Evolutionary conservation across 2,329 filamentous ascomycete genomes (phyloP), one percentile per base, ranked within the genome.

Genomic region (Colletotrichum cereale): DNA sequence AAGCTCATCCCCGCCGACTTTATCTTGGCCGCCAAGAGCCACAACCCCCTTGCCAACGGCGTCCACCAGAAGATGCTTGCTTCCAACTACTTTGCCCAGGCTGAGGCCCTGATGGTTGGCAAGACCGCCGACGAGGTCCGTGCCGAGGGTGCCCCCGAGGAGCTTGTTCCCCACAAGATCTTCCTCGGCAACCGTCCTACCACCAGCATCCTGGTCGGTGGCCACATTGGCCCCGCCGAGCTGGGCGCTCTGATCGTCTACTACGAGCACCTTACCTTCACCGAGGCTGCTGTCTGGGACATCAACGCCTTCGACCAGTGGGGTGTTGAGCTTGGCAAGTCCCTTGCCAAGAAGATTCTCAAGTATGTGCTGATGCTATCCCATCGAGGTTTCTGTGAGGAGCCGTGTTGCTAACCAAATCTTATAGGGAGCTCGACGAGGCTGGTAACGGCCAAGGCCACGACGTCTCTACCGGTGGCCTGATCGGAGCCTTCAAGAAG

Each of bases 271-370:
- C 86, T 98, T 73, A 98, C 96, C 67, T 99, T 99, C 84, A 97
- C 94, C 47, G 96, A 99, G 86, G 96, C 96, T 78, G 96, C 95
- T 63, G 88, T 99, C 81, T 99, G 96, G 96, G 97, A 98, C 86
- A 97, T 99, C 88, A 99, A 99, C 90, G 95, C 92, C 79, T 99
- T 98, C 81, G 96, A 99, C 86, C 96, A 99, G 88, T 99, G 96
- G 96, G 96, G 96, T 85, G 96, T 99, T 55, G 96, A 99, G 88
- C 87, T 99, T 73, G 96, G 96, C 82, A 99, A 99, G 92, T 91
- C 92, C 50, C 86, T 99, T 75, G 96, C 96, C 73, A 98, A 96
- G 91, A 95, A 94, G 86, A 95, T 95, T 75, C 91, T 94, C 77
- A 83, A 84, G 76, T 78, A 67, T 26, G 75, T 74, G 6, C 3